Base-by-base conservation (phyloP, 2,329 filamentous ascomycete species). In the Xylaria sp. region DNA sequence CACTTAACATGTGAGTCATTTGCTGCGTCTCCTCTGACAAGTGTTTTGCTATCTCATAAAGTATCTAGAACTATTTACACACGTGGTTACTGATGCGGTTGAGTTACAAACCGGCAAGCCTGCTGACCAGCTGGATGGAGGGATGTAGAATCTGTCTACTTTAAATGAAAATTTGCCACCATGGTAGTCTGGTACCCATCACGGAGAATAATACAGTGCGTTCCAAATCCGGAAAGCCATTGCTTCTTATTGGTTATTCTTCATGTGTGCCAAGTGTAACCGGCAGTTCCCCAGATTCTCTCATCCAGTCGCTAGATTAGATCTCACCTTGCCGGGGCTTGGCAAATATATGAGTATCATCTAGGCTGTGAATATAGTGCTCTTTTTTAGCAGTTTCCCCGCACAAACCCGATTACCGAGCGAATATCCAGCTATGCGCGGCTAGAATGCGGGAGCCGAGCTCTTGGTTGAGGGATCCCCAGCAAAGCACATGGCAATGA, bases 201-300 rank as follows among this genome's bases (percentile, higher is more conserved):
- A 52, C 53, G 53, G 53, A 56, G 48, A 45, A 39, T 13, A 49
- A 38, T 39, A 40, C 20, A 20, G 20, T 49, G 4, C 17, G 34
- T 46, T 56, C 49, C 54, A 45, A 43, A 52, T 9, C 16, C 13
- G 49, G 54, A 50, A 22, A 21, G 26, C 8, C 17, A 37, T 9
- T 19, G 20, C 45, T 34, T 39, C 38, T 22, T 50, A 50, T 52
- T 49, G 52, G 49, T 45, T 21, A 46, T 50, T 40, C 42, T 26
- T 40, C 21, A 50, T 24, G 39, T 43, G 46, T 46, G 62, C 62
- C 62, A 64, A 64, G 62, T 47, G 18, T 39, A 43, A 40, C 40
- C 58, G 56, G 58, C 58, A 59, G 46, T 62, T 63, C 57, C 62
- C 57, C 60, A 57, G 55, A 57, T 57, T 50, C 38, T 49, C 17